These are phyloP conservation scores for Coprinellus aureogranulatus DNA, from an alignment of 768 basidiomycete genomes.

Conservation along the genomic window DNA sequence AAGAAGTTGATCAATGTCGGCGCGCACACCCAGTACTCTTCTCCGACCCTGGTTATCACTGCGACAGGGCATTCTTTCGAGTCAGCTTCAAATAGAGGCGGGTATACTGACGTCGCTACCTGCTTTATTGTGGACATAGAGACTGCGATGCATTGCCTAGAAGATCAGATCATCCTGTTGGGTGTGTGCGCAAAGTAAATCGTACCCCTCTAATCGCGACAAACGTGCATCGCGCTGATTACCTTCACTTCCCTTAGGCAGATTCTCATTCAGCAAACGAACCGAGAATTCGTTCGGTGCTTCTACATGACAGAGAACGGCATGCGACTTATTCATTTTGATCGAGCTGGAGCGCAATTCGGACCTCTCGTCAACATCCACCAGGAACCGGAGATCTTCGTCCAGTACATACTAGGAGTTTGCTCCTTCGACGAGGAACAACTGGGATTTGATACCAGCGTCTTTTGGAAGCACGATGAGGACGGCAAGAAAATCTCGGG, in stretches of 20 bases:
- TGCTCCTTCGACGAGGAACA: background rate
- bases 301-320: background rate
- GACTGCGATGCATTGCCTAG: too few relatives aligned
- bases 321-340: background rate
- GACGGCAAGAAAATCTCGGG: background rate
- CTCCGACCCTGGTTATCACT: too few relatives aligned
- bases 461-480: background rate
- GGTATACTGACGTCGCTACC: too few relatives aligned
- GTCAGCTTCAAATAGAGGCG: too few relatives aligned
- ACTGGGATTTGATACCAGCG: background rate
- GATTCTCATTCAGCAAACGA: background rate
- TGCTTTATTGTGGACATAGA: too few relatives aligned
- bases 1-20: too few relatives aligned
- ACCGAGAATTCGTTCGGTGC: background rate
- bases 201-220: too few relatives aligned
- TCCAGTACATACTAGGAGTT: background rate
- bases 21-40: too few relatives aligned
- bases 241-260: background rate
- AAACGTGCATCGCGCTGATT: background rate
- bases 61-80: too few relatives aligned
- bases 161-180: too few relatives aligned
- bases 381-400: background rate
- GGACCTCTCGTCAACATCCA: background rate
- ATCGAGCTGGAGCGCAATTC: background rate
- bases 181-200: too few relatives aligned